Percentiles rank a stretch among this genome's conserved stretches.
Conservation (phyloP, 345 rosid species). For the Stellera chamaejasme region DNA sequence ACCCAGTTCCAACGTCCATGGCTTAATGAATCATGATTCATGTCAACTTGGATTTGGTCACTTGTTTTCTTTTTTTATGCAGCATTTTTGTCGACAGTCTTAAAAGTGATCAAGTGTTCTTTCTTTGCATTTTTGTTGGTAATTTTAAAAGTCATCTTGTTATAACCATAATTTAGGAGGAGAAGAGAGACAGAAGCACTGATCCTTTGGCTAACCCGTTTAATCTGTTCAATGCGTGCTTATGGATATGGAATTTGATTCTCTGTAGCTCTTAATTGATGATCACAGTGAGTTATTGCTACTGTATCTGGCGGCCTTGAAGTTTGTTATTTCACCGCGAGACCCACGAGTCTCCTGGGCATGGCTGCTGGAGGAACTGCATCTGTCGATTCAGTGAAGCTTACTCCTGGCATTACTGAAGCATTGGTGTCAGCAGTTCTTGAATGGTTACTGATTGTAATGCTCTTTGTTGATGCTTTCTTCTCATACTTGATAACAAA, state of each 20-base stretch:
- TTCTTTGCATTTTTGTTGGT: background rate
- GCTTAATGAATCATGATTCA: too few relatives aligned
- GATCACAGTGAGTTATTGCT: slow-evolving; percentile 23
- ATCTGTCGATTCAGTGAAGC: slow-evolving; percentile 30
- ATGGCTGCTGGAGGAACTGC: slow-evolving; percentile 45
- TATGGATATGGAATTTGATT: background rate
- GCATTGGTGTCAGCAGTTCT: slow-evolving; percentile 60
- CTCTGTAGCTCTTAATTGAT: slow-evolving; percentile 8
- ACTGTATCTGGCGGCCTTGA: slow-evolving; percentile 19
- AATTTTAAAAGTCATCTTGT: too few relatives aligned
- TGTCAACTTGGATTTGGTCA: background rate
- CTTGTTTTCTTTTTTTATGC: slow-evolving; percentile 7
- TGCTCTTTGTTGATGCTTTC: slow-evolving; percentile 60
- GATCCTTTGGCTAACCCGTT: background rate
- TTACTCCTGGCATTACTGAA: slow-evolving; percentile 25
- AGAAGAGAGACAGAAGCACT: too few relatives aligned
- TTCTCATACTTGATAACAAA: slow-evolving; percentile 54
- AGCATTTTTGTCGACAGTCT: too few relatives aligned
- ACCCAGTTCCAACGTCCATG: too few relatives aligned
- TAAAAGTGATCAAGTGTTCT: background rate
- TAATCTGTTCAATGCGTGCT: background rate
- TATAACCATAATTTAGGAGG: too few relatives aligned
- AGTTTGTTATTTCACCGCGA: background rate
- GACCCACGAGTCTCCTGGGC: background rate
- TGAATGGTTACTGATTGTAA: slow-evolving; percentile 71